Conservation (phyloP, 2,329 filamentous ascomycete species). For the Sclerotinia sclerotiorum region DNA sequence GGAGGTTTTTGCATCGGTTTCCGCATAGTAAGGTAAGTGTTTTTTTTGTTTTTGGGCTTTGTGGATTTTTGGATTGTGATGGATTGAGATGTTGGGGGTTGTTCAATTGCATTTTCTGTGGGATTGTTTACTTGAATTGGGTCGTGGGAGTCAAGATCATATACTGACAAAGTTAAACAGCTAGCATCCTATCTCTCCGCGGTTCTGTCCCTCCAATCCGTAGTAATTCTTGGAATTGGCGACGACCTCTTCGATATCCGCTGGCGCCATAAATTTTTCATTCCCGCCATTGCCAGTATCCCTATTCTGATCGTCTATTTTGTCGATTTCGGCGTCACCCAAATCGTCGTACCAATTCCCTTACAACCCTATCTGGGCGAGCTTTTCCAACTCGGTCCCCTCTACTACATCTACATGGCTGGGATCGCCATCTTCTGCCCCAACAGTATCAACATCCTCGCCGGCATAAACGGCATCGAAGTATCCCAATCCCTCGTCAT, state of each 20-base stretch:
- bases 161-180: slow-evolving; percentile 46
- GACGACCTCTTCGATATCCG: slow-evolving; percentile 98
- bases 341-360: slow-evolving; percentile 85
- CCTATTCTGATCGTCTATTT: slow-evolving; percentile 96
- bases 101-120: neutral
- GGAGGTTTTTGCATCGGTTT: slow-evolving; percentile 85
- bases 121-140: neutral
- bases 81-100: too few relatives aligned
- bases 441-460: slow-evolving; percentile 99
- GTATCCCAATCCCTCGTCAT: slow-evolving; percentile 92
- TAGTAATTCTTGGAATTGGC: slow-evolving; percentile 86
- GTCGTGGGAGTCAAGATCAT: neutral
- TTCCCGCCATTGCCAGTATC: slow-evolving; percentile 89
- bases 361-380: slow-evolving; percentile 78
- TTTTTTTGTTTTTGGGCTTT: neutral
- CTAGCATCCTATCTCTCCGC: slow-evolving; percentile 93
- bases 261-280: slow-evolving; percentile 98
- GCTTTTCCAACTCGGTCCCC: slow-evolving; percentile 74
- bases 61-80: neutral
- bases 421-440: slow-evolving; percentile 95
- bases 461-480: slow-evolving; percentile 98
- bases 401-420: slow-evolving; percentile 98
- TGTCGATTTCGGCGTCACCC: slow-evolving; percentile 96
- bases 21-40: slow-evolving; percentile 81
- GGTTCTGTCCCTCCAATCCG: slow-evolving; percentile 86